Percentiles rank a stretch among this genome's conserved stretches.
Evolutionary conservation across 768 basidiomycete species (phyloP).

Genomic region (Mycena indigotica): DNA sequence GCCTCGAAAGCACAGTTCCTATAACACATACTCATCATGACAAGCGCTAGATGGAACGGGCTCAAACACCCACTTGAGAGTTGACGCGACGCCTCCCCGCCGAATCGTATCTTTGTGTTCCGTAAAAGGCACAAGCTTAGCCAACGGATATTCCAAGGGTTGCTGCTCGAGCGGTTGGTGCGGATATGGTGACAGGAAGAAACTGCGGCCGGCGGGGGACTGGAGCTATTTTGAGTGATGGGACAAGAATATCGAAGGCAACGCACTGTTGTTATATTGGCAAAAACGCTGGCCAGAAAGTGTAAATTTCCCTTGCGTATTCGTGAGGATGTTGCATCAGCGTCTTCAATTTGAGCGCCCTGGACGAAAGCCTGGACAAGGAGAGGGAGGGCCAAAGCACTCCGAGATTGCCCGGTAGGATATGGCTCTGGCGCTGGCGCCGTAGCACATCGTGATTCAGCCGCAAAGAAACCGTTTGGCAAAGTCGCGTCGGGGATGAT

Average conservation of each 20-base stretch:
- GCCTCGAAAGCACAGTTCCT: conserved; percentile 82
- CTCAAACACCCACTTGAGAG: conserved; percentile 68
- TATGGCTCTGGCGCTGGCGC: conserved; percentile 74
- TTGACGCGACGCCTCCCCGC: conserved; percentile 82
- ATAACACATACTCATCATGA: conserved; percentile 17
- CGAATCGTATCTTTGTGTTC: conserved; percentile 88
- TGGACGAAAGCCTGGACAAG: conserved; percentile 90
- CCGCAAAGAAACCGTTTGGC: conserved; percentile 66
- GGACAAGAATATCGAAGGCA: not conserved
- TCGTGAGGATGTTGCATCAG: conserved; percentile 49
- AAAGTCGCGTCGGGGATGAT: conserved; percentile 54
- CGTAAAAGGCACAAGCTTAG: conserved; percentile 83
- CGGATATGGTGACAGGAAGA: conserved; percentile 74
- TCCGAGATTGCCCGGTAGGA: conserved; percentile 53
- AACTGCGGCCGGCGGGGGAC: conserved; percentile 76
- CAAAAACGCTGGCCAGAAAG: conserved; percentile 93
- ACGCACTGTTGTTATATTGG: conserved; percentile 82
- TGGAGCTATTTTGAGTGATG: conserved; percentile 32
- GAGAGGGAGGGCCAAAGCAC: conserved; percentile 71
- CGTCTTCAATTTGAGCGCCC: conserved; percentile 59
- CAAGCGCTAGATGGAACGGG: conserved; percentile 5
- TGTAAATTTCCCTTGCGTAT: conserved; percentile 78
- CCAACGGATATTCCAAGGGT: conserved; percentile 72
- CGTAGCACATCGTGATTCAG: conserved; percentile 79
- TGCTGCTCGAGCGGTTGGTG: conserved; percentile 47